Conservation (phyloP, 805 yeast genomes). For the Saccharomycopsis fibuligera region DNA sequence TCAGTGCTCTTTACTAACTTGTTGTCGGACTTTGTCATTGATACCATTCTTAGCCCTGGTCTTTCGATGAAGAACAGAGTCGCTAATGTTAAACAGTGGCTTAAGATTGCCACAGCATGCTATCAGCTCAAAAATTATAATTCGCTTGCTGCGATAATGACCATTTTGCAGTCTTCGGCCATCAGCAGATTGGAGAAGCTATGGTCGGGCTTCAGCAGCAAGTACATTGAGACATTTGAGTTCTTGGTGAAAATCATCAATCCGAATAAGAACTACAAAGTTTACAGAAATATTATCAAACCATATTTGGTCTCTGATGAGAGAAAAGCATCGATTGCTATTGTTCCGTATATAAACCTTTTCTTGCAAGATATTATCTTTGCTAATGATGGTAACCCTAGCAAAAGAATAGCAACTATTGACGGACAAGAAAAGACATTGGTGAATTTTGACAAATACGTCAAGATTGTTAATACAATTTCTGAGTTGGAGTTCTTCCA, state of each 20-base stretch:
- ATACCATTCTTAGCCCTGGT: constrained; percentile 53
- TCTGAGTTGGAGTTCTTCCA: constrained; percentile 66
- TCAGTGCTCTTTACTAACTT: constrained; percentile 65
- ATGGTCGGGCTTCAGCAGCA: constrained; percentile 53
- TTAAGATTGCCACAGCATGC: constrained; percentile 67
- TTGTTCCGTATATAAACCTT: constrained; percentile 70
- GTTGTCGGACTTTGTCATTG: constrained; percentile 66
- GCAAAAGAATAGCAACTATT: constrained; percentile 39
- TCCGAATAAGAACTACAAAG: constrained; percentile 66
- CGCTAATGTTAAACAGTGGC: constrained; percentile 59
- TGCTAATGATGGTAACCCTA: constrained; percentile 76
- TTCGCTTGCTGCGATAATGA: constrained; percentile 72
- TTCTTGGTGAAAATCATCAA: constrained; percentile 64
- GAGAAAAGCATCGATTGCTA: constrained; percentile 39
- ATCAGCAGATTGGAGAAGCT: constrained; percentile 54
- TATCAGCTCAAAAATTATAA: constrained; percentile 70
- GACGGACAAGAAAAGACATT: constrained; percentile 47
- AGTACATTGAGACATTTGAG: constrained; percentile 55
- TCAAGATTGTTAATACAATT: constrained; percentile 57
- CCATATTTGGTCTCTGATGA: constrained; percentile 46
- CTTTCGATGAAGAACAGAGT: constrained; percentile 41
- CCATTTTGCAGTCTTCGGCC: constrained; percentile 67
- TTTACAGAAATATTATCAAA: constrained; percentile 58
- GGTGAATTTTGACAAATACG: constrained; percentile 69
- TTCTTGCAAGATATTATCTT: constrained; percentile 76